These are phyloP conservation scores for Wickerhamiella spandovensis DNA, from an alignment of 805 yeast species.

Conservation along the genomic window DNA sequence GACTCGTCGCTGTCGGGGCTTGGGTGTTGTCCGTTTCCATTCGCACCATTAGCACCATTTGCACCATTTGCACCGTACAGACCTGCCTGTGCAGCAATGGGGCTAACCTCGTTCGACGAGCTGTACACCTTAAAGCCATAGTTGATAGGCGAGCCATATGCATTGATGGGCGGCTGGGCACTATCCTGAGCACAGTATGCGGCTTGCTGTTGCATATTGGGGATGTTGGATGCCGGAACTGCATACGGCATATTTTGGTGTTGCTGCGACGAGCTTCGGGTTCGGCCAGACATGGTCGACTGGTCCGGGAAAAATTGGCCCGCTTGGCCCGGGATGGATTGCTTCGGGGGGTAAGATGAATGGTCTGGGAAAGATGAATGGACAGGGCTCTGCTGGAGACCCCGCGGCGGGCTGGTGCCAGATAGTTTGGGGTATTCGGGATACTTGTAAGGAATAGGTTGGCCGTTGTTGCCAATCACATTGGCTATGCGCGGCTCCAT, in stretches of 20 bases:
- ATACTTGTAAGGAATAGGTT: background rate
- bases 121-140: background rate
- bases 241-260: background rate
- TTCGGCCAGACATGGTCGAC: no score
- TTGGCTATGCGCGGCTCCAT: background rate
- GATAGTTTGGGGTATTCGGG: background rate
- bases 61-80: no score
- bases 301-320: no score
- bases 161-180: background rate
- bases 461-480: background rate
- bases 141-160: background rate
- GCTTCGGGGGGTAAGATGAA: no score
- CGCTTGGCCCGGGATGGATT: no score
- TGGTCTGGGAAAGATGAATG: no score
- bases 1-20: background rate
- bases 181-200: background rate
- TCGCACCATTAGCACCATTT: background rate
- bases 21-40: no score
- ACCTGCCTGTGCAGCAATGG: background rate
- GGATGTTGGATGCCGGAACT: background rate
- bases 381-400: no score
- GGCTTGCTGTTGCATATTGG: background rate
- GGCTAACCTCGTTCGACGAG: background rate
- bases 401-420: no score
- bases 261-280: no score